Base-by-base conservation (phyloP, 1,139 yeast species). In the Sugiyamaella xylanicola region DNA sequence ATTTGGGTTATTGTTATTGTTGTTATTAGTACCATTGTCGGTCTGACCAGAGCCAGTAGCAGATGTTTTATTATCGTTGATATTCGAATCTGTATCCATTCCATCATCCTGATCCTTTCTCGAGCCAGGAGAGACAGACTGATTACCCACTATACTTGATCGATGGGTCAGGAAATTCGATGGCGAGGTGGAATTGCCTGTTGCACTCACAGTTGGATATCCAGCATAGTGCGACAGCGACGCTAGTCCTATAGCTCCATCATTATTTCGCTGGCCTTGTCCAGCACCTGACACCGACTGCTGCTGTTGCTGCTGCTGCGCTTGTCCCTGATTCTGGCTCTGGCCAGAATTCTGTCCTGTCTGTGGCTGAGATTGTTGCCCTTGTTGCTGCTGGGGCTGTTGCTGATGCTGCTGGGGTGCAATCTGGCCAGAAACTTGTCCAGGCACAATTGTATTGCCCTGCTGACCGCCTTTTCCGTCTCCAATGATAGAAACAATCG, bases 141-240 rank as follows among this genome's bases (percentile, higher is more conserved):
- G 52, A 41, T 48, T 40, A 7, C 52, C 52, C 19, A 40, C 46
- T 16, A 43, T 35, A 17, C 52, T 32, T 25, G 43, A 7, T 7
- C 45, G 22, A 2, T 41, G 41, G 19, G 35, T 46, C 2, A 46
- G 16, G 25, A 20, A 46, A 19, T 37, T 46, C 32, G 50, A 35
- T 13, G 50, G 50, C n/a, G 50, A 46, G 21, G 13, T 25, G n/a
- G 32, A 4, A 27, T 15, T 36, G 19, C 35, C 41, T 1, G 48
- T 17, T 21, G 53, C 15, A 21, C 37, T 16, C 1, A 42, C 53
- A 3, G 53, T 21, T 35, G 53, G 53, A 36, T 50, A 50, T 4
- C 48, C 43, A 2, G 48, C 19, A 43, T 42, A 50, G 35, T 50
- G 53, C 9, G 48, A 20, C 37, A 50, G 42, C 8, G 53, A 50